Evolutionary conservation across 768 basidiomycete species (phyloP).

Genomic region (Suillus cothurnatus): DNA sequence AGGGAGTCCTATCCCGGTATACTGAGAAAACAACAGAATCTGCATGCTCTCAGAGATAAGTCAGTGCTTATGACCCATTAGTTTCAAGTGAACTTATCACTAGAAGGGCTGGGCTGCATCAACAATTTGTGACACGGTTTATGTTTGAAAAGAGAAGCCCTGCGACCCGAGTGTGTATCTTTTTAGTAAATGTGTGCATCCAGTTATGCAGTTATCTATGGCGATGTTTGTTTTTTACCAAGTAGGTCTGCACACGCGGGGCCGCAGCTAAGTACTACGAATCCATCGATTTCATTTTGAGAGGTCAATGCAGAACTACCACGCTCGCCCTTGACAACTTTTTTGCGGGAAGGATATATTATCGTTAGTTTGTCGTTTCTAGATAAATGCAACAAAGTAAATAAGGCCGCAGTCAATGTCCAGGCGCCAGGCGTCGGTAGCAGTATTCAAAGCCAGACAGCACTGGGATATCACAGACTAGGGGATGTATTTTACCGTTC

Average conservation of each 20-base stretch:
- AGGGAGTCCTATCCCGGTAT: no score
- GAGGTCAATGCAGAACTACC: neutral
- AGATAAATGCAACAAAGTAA: neutral
- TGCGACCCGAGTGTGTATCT: neutral
- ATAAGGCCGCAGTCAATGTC: neutral
- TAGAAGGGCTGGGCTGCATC: neutral
- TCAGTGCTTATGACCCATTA: no score
- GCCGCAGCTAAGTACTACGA: neutral
- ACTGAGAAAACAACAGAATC: no score
- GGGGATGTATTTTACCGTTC: slow-evolving; percentile 8
- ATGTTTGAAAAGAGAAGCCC: neutral
- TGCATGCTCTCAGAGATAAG: no score
- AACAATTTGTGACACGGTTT: neutral
- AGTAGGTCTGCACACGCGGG: neutral
- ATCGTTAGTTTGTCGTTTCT: neutral
- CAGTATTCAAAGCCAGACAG: neutral
- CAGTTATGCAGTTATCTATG: neutral
- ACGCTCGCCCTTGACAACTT: neutral
- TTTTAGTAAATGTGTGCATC: neutral
- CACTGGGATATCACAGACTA: neutral
- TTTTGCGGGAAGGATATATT: neutral
- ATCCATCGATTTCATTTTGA: no score
- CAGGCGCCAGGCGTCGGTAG: neutral
- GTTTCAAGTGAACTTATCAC: neutral
- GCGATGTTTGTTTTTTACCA: neutral